Evolutionary conservation across 495 filamentous ascomycete species (phyloP), one percentile per base, ranked within the genome.

Genomic region (Xylaria castorea): DNA sequence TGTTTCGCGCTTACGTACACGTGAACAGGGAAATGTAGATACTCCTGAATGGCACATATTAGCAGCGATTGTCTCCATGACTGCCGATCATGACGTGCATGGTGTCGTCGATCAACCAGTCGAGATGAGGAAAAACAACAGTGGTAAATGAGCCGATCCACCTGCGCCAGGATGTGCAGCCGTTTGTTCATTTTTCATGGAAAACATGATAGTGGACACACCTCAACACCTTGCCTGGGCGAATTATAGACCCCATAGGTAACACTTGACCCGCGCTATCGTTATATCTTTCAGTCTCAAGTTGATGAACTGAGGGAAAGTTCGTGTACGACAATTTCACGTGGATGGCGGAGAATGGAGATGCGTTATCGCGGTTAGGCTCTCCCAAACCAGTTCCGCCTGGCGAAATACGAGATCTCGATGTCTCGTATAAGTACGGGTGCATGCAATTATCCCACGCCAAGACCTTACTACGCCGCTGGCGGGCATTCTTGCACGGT

Each of bases 361-460:
- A 34, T n/a, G 22, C n/a, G 60, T 66, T 66, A 71, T 71, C 70
- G 61, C 27, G 42, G 61, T 27, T 44, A 46, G 48, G 25, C 32
- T 63, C 22, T 14, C 44, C 32, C 14, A 51, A 48, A 25, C 18
- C 36, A 58, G 27, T 65, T 65, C 61, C 57, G 30, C 60, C 48
- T 50, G 44, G 25, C 14, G 34, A 22, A 67, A 72, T 72, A 72
- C 70, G 70, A 72, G 70, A 60, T 72, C 32, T 50, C n/a, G 40
- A 66, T 6, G 44, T 55, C 62, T 66, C 70, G 61, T 66, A 71
- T 66, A 58, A 9, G 38, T n/a, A n/a, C 32, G 46, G 60, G 32
- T 64, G 69, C 62, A 72, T 72, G 70, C 51, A 67, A 58, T 46
- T 58, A 66, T 67, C 34, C 70, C 70, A 58, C 70, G 63, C 70